Evolutionary conservation across 805 yeast species (phyloP).

Genomic region (Pichia californica): DNA sequence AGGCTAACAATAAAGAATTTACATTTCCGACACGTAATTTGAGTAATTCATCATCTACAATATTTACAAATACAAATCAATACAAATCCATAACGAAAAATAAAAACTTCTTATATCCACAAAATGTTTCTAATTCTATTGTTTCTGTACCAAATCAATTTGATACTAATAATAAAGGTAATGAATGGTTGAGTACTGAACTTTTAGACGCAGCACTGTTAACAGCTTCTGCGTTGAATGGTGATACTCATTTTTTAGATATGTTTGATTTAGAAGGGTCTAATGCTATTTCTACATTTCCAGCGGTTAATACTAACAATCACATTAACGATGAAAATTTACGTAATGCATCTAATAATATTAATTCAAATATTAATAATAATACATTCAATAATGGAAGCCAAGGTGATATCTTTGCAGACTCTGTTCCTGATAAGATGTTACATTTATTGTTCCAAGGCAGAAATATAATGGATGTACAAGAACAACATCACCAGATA

Average conservation of each 20-base stretch:
- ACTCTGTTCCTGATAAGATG: slow-evolving; percentile 37
- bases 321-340: no score
- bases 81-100: neutral
- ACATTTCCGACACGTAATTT: no score
- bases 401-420: slow-evolving; percentile 7
- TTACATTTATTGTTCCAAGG: slow-evolving; percentile 49
- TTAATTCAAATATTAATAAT: no score
- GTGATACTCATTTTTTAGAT: slow-evolving; percentile 53
- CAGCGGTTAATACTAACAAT: neutral
- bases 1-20: no score
- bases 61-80: neutral
- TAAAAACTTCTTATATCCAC: slow-evolving; percentile 5
- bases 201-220: slow-evolving; percentile 64
- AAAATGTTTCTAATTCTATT: slow-evolving; percentile 3
- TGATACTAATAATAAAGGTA: slow-evolving; percentile 27
- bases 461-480: slow-evolving; percentile 20
- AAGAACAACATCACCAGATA: neutral
- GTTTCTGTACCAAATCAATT: neutral
- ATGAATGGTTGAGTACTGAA: slow-evolving; percentile 67
- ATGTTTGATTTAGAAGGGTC: slow-evolving; percentile 34
- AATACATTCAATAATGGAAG: no score
- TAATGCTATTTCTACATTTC: slow-evolving; percentile 1
- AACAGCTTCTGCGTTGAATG: slow-evolving; percentile 66
- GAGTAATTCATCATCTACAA: neutral
- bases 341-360: no score